phyloP scores from a whole-genome alignment of 139 green algal genomes.

The Tetratostichococcus sp. region DNA sequence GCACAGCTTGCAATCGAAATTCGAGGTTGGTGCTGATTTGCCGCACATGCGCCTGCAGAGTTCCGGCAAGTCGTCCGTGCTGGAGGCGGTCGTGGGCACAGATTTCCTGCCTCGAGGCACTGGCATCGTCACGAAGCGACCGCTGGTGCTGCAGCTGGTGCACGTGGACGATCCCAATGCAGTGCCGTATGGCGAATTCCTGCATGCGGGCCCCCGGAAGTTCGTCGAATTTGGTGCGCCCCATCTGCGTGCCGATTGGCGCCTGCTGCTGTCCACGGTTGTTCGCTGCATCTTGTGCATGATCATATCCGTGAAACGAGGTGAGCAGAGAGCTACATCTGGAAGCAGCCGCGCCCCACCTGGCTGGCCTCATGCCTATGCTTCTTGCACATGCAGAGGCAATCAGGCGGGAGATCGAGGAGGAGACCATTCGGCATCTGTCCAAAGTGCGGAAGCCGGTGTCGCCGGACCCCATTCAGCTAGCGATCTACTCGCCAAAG shows the following conservation, averaged over 20 bases:
- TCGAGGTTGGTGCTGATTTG: neutral
- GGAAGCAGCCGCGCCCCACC: neutral
- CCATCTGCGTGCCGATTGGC: no score
- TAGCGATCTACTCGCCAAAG: conserved; percentile 84
- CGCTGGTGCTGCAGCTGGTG: conserved; percentile 87
- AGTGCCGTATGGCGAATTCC: conserved; percentile 87
- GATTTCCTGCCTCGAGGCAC: conserved; percentile 91
- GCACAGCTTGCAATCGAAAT: neutral
- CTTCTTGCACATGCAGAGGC: conserved; percentile 47
- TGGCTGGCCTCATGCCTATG: neutral
- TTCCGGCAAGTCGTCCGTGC: conserved; percentile 89
- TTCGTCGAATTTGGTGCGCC: conserved; percentile 77
- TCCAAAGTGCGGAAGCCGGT: conserved; percentile 67
- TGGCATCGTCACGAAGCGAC: conserved; percentile 90
- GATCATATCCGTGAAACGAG: no score
- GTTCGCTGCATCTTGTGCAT: no score
- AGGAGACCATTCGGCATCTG: conserved; percentile 82
- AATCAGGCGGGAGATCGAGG: conserved; percentile 88
- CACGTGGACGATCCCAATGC: conserved; percentile 68
- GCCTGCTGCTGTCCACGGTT: no score
- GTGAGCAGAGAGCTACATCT: no score
- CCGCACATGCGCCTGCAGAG: conserved; percentile 55
- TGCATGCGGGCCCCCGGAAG: conserved; percentile 72
- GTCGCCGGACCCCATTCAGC: conserved; percentile 89
- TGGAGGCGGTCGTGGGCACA: conserved; percentile 91